Conservation (phyloP, 148 eudicot species). For the Fagopyrum tataricum region DNA sequence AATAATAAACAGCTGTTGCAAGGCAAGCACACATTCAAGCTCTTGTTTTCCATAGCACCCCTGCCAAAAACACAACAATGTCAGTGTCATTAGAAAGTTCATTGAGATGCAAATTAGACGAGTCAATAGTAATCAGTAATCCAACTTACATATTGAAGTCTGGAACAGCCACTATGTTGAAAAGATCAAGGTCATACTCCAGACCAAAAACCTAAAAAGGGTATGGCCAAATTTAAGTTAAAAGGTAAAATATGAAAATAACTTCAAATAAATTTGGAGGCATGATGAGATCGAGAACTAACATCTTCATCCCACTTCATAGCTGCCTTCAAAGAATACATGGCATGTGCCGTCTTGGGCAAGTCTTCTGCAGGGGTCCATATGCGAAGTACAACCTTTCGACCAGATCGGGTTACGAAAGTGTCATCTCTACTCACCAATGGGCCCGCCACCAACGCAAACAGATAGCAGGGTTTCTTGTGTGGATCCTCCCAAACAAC, state of each 20-base stretch:
- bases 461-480: constrained; percentile 94
- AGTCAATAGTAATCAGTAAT: neutral
- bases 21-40: constrained; percentile 63
- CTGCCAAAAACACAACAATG: constrained; percentile 37
- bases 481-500: constrained; percentile 96
- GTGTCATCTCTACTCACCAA: constrained; percentile 89
- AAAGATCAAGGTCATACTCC: constrained; percentile 94
- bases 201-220: constrained; percentile 76
- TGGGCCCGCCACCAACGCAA: constrained; percentile 95
- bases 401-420: constrained; percentile 85
- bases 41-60: constrained; percentile 99
- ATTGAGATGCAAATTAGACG: too few relatives aligned
- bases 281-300: constrained; percentile 17
- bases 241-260: neutral
- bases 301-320: constrained; percentile 99
- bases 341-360: constrained; percentile 92
- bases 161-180: constrained; percentile 94
- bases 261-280: neutral
- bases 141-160: constrained; percentile 90
- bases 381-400: constrained; percentile 77
- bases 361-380: constrained; percentile 86
- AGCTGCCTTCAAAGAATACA: constrained; percentile 96
- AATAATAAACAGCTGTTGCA: constrained; percentile 12
- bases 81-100: neutral
- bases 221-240: neutral